Evolutionary conservation across 345 rosid genomes (phyloP), one percentile per base, ranked within the genome.

Genomic region (Sisymbrium irio): DNA sequence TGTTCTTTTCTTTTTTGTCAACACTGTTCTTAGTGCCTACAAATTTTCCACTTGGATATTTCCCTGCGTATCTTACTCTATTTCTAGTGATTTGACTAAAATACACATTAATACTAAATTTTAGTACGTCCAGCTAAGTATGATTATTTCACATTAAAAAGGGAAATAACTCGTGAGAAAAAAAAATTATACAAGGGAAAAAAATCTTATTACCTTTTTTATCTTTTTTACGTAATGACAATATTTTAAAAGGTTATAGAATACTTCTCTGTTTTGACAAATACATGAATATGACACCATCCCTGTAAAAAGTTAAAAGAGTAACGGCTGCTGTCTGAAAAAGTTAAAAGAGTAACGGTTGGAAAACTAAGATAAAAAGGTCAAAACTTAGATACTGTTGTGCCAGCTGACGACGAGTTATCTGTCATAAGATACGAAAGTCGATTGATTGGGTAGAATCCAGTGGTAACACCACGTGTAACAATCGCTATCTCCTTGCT

Each of bases 301-400:
- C 35, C 10, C 18, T 11, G 27, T 22, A 19, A 17, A 56, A 55
- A n/a, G 17, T 15, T 8, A 32, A 35, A 51, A 40, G 39, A 22
- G 74, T 58, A 70, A 70, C 74, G 65, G 47, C 36, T 35, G 9
- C 25, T 32, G 13, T 8, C 10, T 30, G 2, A 56, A 18, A 44
- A 44, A 14, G 2, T 9, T 6, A 15, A 54, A 66, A 55, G 19
- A 36, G 74, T 46, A 70, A 70, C 74, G 65, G 58, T 47, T 22
- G 6, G 36, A 35, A 35, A 42, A 10, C 8, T 11, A 13, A 40
- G 22, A 40, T n/a, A 25, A 54, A 32, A 3, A 6, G n/a, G 57
- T 22, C 58, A 35, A 46, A 4, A 15, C 37, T 50, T 19, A 46
- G 25, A 28, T 44, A 9, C 36, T 32, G 19, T 36, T 10, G 12